Evolutionary conservation across 805 yeast species (phyloP).

Genomic region (Zygoascus tannicola): DNA sequence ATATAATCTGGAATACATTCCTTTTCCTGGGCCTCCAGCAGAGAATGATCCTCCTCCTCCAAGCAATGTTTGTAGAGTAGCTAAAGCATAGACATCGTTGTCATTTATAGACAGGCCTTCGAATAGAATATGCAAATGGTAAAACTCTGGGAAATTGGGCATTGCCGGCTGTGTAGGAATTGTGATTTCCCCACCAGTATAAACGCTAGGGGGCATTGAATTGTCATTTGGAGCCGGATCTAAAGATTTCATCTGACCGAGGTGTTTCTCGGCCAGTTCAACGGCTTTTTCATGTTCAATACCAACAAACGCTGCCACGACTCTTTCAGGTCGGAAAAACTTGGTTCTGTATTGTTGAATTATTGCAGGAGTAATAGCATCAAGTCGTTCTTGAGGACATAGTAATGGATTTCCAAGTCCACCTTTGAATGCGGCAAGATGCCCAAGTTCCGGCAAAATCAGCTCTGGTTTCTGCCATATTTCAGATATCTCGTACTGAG

Average conservation of each 20-base stretch:
- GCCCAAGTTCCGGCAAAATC: constrained; percentile 82
- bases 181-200: constrained; percentile 16
- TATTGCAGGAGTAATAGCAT: constrained; percentile 42
- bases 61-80: constrained; percentile 76
- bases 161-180: constrained; percentile 12
- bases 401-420: constrained; percentile 81
- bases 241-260: constrained; percentile 46
- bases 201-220: constrained; percentile 18
- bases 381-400: constrained; percentile 65
- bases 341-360: constrained; percentile 51
- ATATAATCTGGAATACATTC: constrained; percentile 92
- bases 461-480: constrained; percentile 75
- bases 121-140: constrained; percentile 78
- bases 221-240: constrained; percentile 6
- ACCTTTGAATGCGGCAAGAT: constrained; percentile 67
- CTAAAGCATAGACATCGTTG: constrained; percentile 84
- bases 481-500: constrained; percentile 75
- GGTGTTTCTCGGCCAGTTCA: constrained; percentile 48
- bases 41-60: constrained; percentile 98
- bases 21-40: constrained; percentile 99
- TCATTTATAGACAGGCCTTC: constrained; percentile 78
- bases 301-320: constrained; percentile 84
- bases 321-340: constrained; percentile 69
- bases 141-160: constrained; percentile 36
- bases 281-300: constrained; percentile 62